These are phyloP conservation scores for Saturnispora serradocipensis DNA, from an alignment of 805 yeast species.

Conservation along the genomic window DNA sequence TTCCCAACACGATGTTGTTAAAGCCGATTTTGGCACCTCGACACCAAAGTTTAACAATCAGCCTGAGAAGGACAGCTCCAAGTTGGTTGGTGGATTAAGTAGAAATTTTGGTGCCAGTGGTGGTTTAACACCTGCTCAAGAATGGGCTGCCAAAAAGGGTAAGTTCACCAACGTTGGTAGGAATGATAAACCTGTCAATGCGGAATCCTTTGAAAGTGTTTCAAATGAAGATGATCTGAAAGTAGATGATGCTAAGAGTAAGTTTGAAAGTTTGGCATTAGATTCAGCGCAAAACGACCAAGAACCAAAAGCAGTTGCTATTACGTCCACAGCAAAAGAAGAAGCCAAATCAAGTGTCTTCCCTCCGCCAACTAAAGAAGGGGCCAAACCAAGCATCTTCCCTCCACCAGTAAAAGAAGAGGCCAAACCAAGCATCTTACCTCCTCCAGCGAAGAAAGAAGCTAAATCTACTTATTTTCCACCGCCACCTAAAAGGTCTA, in stretches of 20 bases:
- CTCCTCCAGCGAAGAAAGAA: conserved; percentile 17
- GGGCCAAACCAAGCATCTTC: conserved; percentile 10
- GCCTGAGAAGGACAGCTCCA: conserved; percentile 32
- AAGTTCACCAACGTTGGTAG: conserved; percentile 39
- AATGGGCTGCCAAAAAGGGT: conserved; percentile 90
- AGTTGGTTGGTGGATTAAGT: conserved; percentile 49
- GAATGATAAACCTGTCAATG: conserved; percentile 25
- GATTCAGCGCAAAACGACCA: conserved; percentile 17
- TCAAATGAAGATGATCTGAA: conserved; percentile 22
- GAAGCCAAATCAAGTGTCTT: conserved; percentile 9
- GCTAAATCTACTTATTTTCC: conserved; percentile 7
- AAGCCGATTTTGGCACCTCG: conserved; percentile 29
- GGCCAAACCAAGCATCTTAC: conserved; percentile 5
- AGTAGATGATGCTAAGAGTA: conserved; percentile 26
- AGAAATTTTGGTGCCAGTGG: conserved; percentile 54
- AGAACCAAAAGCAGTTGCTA: conserved; percentile 8
- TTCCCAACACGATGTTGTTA: conserved; percentile 27
- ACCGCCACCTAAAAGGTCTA: conserved; percentile 13
- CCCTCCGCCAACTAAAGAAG: conserved; percentile 14
- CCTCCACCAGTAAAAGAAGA: conserved; percentile 11
- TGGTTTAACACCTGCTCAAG: conserved; percentile 90
- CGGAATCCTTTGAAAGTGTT: conserved; percentile 16
- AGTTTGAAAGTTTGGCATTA: conserved; percentile 23
- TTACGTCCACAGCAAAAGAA: conserved; percentile 13
- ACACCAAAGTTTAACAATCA: conserved; percentile 23